Conservation (phyloP, 2,329 filamentous ascomycete species). For the Pseudocercospora pini-densiflorae region DNA sequence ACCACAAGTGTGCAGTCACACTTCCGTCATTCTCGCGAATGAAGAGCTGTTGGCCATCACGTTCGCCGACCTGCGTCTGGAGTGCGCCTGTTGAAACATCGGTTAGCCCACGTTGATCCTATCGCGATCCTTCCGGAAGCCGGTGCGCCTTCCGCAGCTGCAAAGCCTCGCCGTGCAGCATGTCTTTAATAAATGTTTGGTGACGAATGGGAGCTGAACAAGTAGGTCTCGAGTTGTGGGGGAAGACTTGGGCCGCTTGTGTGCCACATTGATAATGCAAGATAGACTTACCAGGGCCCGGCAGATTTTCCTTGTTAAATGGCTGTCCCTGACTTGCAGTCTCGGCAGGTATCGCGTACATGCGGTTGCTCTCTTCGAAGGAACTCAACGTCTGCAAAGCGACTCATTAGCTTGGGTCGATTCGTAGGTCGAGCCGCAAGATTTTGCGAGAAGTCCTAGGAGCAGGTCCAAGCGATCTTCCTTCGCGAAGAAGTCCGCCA, state of each 20-base stretch:
- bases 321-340: slow-evolving; percentile 66
- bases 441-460: background rate
- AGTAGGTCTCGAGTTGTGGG: background rate
- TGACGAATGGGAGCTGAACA: background rate
- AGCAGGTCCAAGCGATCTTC: background rate
- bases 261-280: slow-evolving; percentile 11
- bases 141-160: slow-evolving; percentile 3
- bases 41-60: slow-evolving; percentile 95
- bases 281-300: slow-evolving; percentile 62
- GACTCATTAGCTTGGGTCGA: background rate
- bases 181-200: background rate
- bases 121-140: slow-evolving; percentile 9
- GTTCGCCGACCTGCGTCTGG: slow-evolving; percentile 80
- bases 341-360: slow-evolving; percentile 52
- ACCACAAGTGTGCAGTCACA: slow-evolving; percentile 89
- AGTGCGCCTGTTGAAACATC: slow-evolving; percentile 67
- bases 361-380: slow-evolving; percentile 71
- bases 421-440: background rate
- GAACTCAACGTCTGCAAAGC: slow-evolving; percentile 56
- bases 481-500: background rate
- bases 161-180: background rate
- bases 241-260: background rate
- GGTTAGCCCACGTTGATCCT: slow-evolving; percentile 11
- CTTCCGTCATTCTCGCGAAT: slow-evolving; percentile 81
- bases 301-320: slow-evolving; percentile 90